Conservation (phyloP, 208 protist species). For the Acanthamoeba lenticulata region DNA sequence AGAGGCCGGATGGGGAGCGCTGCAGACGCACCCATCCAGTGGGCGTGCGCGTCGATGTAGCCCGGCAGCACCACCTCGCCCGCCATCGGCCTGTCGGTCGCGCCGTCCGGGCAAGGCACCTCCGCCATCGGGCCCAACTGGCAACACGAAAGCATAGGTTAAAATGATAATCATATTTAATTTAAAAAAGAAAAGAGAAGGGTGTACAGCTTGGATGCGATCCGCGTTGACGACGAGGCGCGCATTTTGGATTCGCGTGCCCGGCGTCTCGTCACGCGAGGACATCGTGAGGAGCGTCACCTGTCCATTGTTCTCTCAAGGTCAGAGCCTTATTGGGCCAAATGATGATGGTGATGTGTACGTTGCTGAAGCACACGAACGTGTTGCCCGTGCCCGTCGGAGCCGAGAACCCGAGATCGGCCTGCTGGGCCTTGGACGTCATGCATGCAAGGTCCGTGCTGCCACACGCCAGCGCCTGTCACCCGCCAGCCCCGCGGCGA, state of each 20-base stretch:
- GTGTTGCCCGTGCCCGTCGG: background rate
- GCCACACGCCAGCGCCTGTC: background rate
- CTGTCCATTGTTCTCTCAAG: background rate
- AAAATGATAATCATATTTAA: too few species aligned
- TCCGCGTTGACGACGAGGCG: background rate
- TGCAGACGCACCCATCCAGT: too few species aligned
- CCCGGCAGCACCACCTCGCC: slow-evolving; percentile 7
- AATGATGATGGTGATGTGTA: too few species aligned
- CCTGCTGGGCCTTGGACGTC: background rate
- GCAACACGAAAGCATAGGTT: too few species aligned
- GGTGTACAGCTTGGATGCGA: background rate
- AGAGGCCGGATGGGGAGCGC: too few species aligned
- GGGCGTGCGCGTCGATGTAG: slow-evolving; percentile 54
- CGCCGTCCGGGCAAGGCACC: background rate
- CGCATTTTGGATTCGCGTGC: background rate
- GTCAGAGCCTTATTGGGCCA: too few species aligned
- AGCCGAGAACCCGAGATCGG: background rate
- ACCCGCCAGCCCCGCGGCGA: too few species aligned
- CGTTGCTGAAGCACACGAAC: slow-evolving; percentile 6
- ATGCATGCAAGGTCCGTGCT: background rate
- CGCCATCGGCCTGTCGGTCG: background rate
- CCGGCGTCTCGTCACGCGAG: background rate
- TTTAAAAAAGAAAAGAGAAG: too few species aligned
- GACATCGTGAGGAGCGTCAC: background rate
- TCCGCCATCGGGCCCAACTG: background rate